Percentiles rank a stretch among this genome's conserved stretches.
Conservation (phyloP, 1,284 basidiomycete genomes). For the Agaricales sp. region DNA sequence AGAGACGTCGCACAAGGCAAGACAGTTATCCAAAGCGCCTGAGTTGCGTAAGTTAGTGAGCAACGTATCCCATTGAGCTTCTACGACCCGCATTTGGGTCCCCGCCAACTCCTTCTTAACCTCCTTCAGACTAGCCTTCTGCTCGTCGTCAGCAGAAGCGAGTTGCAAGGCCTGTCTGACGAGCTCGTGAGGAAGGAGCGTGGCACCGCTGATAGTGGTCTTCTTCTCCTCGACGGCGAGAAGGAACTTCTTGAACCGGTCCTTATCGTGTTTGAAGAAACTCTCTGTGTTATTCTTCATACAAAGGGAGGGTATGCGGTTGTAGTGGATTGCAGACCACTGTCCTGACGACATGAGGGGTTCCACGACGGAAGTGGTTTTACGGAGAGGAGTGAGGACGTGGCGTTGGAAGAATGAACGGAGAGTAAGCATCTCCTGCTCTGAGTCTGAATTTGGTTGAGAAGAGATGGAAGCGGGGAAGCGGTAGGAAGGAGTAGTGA, state of each 20-base stretch:
- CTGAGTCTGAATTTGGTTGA: slow-evolving; percentile 15
- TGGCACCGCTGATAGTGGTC: slow-evolving; percentile 47
- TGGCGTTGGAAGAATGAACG: slow-evolving; percentile 45
- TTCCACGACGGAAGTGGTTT: slow-evolving; percentile 37
- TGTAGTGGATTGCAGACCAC: slow-evolving; percentile 47
- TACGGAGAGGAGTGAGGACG: slow-evolving; percentile 46
- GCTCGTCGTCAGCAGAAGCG: neutral
- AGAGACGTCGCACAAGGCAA: slow-evolving; percentile 69
- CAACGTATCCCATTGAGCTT: slow-evolving; percentile 58
- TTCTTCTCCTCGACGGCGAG: slow-evolving; percentile 42
- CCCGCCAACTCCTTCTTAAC: slow-evolving; percentile 20
- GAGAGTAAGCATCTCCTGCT: slow-evolving; percentile 25
- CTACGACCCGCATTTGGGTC: slow-evolving; percentile 31
- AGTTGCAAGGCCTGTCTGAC: slow-evolving; percentile 26
- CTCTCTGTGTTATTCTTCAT: slow-evolving; percentile 44
- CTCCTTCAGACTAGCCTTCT: neutral
- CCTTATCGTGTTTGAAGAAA: slow-evolving; percentile 48
- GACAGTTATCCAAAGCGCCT: slow-evolving; percentile 44
- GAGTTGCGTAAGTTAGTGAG: slow-evolving; percentile 40
- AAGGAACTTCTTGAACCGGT: slow-evolving; percentile 48
- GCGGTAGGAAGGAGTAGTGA: slow-evolving; percentile 11
- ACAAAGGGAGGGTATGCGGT: slow-evolving; percentile 44
- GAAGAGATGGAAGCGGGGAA: slow-evolving; percentile 18
- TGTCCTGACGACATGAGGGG: slow-evolving; percentile 48
- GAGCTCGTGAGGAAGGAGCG: slow-evolving; percentile 49